Conservation (phyloP, 2,329 filamentous ascomycete species). For the Fusarium sp. region DNA sequence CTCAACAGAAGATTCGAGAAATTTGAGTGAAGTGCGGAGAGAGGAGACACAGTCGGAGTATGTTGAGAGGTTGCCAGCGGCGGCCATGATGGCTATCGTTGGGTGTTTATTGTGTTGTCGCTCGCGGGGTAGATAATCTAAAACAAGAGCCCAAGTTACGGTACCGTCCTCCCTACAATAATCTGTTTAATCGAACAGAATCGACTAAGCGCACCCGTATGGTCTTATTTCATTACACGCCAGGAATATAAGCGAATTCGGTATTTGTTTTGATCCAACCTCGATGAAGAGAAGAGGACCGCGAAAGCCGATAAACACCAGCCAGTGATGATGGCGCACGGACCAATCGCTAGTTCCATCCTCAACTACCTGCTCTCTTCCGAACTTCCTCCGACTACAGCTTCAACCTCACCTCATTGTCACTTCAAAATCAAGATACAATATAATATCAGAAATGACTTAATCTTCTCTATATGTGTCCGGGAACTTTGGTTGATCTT, state of each 20-base stretch:
- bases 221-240: not conserved
- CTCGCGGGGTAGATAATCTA: slow-evolving; percentile 22
- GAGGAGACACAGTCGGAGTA: slow-evolving; percentile 72
- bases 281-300: slow-evolving; percentile 6
- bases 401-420: not conserved
- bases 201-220: too few relatives aligned
- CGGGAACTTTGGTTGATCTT: too few relatives aligned
- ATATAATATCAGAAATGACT: too few relatives aligned
- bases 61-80: slow-evolving; percentile 50
- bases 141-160: not conserved
- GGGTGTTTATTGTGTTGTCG: slow-evolving; percentile 10
- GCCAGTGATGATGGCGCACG: slow-evolving; percentile 21
- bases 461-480: not conserved
- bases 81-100: slow-evolving; percentile 38
- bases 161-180: not conserved
- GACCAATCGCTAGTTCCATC: slow-evolving; percentile 16
- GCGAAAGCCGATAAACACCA: slow-evolving; percentile 24
- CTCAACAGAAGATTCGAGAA: slow-evolving; percentile 71
- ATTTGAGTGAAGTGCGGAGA: slow-evolving; percentile 70
- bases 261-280: slow-evolving; percentile 20
- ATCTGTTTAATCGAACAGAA: too few relatives aligned
- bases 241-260: not conserved
- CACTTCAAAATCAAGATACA: not conserved
- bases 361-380: not conserved
- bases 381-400: slow-evolving; percentile 21